Conservation (phyloP, 2,329 filamentous ascomycete genomes). For the Didymellaceae sp. region DNA sequence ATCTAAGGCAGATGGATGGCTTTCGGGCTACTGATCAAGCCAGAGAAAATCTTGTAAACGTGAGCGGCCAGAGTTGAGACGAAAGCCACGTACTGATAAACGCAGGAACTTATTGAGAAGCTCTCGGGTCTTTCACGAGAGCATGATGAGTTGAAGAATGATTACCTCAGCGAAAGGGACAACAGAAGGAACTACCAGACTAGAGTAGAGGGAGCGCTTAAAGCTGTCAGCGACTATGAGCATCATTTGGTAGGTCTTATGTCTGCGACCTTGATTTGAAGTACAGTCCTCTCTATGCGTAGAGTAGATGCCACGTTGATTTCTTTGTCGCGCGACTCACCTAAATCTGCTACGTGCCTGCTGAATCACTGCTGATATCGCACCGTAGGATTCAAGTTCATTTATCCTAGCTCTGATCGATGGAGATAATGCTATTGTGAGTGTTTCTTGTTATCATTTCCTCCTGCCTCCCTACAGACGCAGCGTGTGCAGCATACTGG, state of each 20-base stretch:
- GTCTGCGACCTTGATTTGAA: too few relatives aligned
- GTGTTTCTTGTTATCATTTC: slow-evolving; percentile 16
- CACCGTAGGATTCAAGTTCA: slow-evolving; percentile 44
- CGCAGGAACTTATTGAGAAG: slow-evolving; percentile 40
- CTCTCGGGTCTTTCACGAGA: slow-evolving; percentile 35
- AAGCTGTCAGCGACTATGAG: slow-evolving; percentile 27
- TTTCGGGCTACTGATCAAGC: slow-evolving; percentile 48
- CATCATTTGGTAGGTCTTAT: slow-evolving; percentile 33
- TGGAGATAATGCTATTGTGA: slow-evolving; percentile 57
- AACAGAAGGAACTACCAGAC: slow-evolving; percentile 43
- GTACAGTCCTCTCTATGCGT: too few relatives aligned
- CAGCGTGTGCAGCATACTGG: background rate
- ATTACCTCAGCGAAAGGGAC: slow-evolving; percentile 41
- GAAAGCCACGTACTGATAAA: slow-evolving; percentile 27
- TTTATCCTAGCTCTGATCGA: slow-evolving; percentile 57
- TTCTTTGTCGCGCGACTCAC: too few relatives aligned
- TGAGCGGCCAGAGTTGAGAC: slow-evolving; percentile 12
- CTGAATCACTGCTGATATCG: too few relatives aligned
- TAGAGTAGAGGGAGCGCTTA: slow-evolving; percentile 28
- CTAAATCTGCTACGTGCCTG: too few relatives aligned
- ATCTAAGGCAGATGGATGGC: slow-evolving; percentile 37
- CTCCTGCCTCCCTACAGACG: background rate
- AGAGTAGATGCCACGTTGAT: too few relatives aligned
- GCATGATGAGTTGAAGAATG: slow-evolving; percentile 36
- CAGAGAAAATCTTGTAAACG: slow-evolving; percentile 43